A percentile compares a stretch with the other conserved stretches of the same genome.
Evolutionary conservation across 192 early-diverging fungal species (phyloP).

Genomic region (Bifiguratus adelaidae): DNA sequence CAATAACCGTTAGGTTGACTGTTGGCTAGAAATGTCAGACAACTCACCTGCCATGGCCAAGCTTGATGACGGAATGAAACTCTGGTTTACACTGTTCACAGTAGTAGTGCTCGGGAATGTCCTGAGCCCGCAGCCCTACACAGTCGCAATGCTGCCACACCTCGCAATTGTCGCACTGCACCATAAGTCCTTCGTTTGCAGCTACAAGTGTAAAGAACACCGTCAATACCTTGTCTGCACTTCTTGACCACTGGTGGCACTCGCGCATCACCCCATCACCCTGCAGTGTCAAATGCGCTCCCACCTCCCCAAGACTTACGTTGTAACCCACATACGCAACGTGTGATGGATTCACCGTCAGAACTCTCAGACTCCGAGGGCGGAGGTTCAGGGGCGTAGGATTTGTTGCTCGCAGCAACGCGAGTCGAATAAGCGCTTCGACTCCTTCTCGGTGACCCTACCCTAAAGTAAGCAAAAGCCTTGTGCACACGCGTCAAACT

Average conservation of each 20-base stretch:
- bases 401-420: too few relatives aligned
- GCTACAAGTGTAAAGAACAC: too few relatives aligned
- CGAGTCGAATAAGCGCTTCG: too few relatives aligned
- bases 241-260: too few relatives aligned
- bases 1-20: not conserved
- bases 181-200: constrained; percentile 75
- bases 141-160: constrained; percentile 96
- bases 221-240: not conserved
- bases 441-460: too few relatives aligned
- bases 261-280: too few relatives aligned
- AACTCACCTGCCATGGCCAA: constrained; percentile 25
- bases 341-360: constrained; percentile 33
- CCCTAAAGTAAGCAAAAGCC: too few relatives aligned
- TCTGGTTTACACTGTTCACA: constrained; percentile 86
- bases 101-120: constrained; percentile 84
- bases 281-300: too few relatives aligned
- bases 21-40: not conserved
- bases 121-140: constrained; percentile 65
- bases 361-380: constrained; percentile 29
- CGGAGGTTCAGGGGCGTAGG: constrained; percentile 1
- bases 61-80: constrained; percentile 54
- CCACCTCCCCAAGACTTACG: too few relatives aligned
- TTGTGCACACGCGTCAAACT: too few relatives aligned
- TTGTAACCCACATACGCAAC: constrained; percentile 38
- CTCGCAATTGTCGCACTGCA: constrained; percentile 87